Percentiles rank a stretch among this genome's conserved stretches.
Evolutionary conservation across 2,329 filamentous ascomycete genomes (phyloP).

Genomic region (Xenoacremonium recifei): DNA sequence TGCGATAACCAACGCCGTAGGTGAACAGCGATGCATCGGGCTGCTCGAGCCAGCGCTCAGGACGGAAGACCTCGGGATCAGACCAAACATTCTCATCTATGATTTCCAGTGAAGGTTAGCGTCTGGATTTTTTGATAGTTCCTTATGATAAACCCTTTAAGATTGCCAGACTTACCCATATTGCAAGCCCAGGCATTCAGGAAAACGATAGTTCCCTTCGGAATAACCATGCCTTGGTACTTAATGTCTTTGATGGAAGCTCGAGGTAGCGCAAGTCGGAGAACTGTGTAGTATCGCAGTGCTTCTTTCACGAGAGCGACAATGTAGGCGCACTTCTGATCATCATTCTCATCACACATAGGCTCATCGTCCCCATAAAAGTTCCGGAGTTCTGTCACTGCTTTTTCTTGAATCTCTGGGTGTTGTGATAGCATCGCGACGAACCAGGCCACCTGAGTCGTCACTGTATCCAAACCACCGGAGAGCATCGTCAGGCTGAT

Average conservation of each 20-base stretch:
- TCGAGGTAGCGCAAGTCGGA: slow-evolving; percentile 60
- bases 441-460: slow-evolving; percentile 64
- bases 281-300: slow-evolving; percentile 61
- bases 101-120: too few species aligned
- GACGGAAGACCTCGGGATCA: too few species aligned
- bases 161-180: slow-evolving; percentile 58
- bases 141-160: too few species aligned
- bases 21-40: slow-evolving; percentile 64
- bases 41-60: slow-evolving; percentile 54
- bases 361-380: slow-evolving; percentile 51
- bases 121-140: too few species aligned
- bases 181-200: slow-evolving; percentile 69
- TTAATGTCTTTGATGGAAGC: slow-evolving; percentile 59
- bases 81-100: too few species aligned
- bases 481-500: slow-evolving; percentile 69
- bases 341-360: slow-evolving; percentile 59
- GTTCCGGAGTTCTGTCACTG: slow-evolving; percentile 53
- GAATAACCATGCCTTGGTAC: slow-evolving; percentile 57
- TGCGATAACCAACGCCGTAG: slow-evolving; percentile 64
- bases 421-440: slow-evolving; percentile 58
- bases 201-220: slow-evolving; percentile 62
- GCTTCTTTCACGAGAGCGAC: slow-evolving; percentile 63
- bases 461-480: slow-evolving; percentile 65
- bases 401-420: slow-evolving; percentile 62
- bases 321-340: slow-evolving; percentile 63